Base-by-base conservation (phyloP, 78 protist species). In the Guillardia theta region DNA sequence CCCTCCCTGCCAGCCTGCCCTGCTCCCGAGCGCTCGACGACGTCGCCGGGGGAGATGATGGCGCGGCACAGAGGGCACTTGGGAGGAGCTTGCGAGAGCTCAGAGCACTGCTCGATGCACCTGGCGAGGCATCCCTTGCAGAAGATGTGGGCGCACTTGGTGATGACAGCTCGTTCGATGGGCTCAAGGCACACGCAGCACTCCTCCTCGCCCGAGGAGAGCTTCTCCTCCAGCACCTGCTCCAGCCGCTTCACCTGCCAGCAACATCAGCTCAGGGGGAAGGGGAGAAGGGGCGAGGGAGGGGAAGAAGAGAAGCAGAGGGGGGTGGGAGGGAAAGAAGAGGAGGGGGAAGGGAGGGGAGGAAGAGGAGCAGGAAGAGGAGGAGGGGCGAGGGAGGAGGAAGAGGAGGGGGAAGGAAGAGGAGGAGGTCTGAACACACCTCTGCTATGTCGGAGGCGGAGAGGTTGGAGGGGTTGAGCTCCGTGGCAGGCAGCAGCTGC, bases 131-230 rank as follows among this genome's bases (percentile, higher is more conserved):
- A 70, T 24, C 46, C 45, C 46, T 43, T 12, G 83, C 83, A 70
- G 83, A 70, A 70, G 83, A 70, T 70, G 83, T 70, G 83, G 46
- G n/a, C 12, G 41, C 83, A 70, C 83, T 70, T 70, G 41, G 83
- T 70, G 83, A 70, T 70, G 36, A 70, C 83, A 1, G 83, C 36
- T 43, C 1, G 36, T 24, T 70, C 83, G 83, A 70, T 70, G 21
- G 83, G 1, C 6, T 70, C 83, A 36, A 70, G 83, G 36, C 83
- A 70, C 41, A 70, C 83, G 41, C 83, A 70, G 83, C 83, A 70
- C 83, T 70, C 83, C 83, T 70, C 83, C 41, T 70, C 83, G 83
- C 83, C 45, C 83, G 83, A 70, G 10, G 83, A 36, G 10, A 70
- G 33, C n/a, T 43, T 36, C 8, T 22, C 41, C 1, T 12, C 83